A percentile compares a stretch with the other conserved stretches of the same genome.
These are phyloP conservation scores for Macrolepiota dolichaula DNA, from an alignment of 768 basidiomycete species.

Conservation along the genomic window DNA sequence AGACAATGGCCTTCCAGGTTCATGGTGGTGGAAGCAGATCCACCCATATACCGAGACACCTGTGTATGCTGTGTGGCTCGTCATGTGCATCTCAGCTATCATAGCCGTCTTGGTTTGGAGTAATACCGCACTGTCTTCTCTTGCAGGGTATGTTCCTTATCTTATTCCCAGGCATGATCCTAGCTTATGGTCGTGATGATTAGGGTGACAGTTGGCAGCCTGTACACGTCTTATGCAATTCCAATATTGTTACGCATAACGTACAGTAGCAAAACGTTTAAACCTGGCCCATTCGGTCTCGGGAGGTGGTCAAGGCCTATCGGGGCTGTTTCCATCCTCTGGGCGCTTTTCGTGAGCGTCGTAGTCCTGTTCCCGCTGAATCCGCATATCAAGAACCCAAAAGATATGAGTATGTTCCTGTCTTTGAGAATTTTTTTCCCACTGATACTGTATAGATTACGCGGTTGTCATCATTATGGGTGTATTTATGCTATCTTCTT, in stretches of 20 bases:
- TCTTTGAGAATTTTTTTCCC: not conserved
- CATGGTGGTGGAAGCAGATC: constrained; percentile 31
- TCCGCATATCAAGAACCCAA: constrained; percentile 16
- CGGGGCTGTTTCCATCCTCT: constrained; percentile 24
- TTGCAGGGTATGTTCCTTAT: constrained; percentile 26
- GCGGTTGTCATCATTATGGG: constrained; percentile 61
- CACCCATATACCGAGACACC: constrained; percentile 30
- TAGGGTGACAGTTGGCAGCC: constrained; percentile 28
- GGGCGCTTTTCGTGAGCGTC: constrained; percentile 30
- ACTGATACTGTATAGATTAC: constrained; percentile 44
- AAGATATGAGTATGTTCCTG: constrained; percentile 30
- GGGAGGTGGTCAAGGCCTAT: constrained; percentile 27
- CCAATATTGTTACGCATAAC: constrained; percentile 34
- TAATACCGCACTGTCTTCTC: constrained; percentile 25
- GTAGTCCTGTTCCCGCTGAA: constrained; percentile 30
- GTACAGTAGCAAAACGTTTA: constrained; percentile 26
- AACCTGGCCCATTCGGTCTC: constrained; percentile 31
- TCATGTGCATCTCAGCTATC: constrained; percentile 24
- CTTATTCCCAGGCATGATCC: not conserved
- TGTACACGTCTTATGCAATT: constrained; percentile 35
- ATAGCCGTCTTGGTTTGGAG: constrained; percentile 32
- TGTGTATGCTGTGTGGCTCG: constrained; percentile 38
- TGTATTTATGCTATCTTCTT: constrained; percentile 61
- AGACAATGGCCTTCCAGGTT: constrained; percentile 35
- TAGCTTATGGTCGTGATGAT: not conserved